Percentiles rank a stretch among this genome's conserved stretches.
Conservation (phyloP, 1,139 yeast genomes). For the Saccharomycopsis hybrid region DNA sequence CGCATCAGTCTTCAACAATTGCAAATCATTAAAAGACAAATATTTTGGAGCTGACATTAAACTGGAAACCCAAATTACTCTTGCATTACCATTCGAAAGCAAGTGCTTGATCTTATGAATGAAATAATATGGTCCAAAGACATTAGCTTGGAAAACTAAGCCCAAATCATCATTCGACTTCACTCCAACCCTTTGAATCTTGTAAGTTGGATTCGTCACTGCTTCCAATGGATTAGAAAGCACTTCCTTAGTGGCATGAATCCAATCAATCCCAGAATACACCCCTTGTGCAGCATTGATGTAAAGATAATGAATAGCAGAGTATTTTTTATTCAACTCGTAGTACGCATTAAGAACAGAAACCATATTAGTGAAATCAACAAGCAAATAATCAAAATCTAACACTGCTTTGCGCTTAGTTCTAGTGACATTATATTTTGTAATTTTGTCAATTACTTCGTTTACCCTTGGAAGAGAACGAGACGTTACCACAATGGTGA, state of each 20-base stretch:
- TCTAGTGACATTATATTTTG: constrained; percentile 39
- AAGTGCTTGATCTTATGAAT: constrained; percentile 54
- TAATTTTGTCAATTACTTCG: constrained; percentile 62
- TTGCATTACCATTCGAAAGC: constrained; percentile 48
- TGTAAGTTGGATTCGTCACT: constrained; percentile 79
- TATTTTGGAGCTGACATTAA: constrained; percentile 68
- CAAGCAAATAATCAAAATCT: constrained; percentile 79
- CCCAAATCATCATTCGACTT: constrained; percentile 73
- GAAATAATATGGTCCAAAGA: constrained; percentile 87
- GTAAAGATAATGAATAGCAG: constrained; percentile 66
- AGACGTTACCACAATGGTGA: constrained; percentile 82
- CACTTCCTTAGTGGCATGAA: constrained; percentile 63
- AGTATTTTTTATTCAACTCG: constrained; percentile 59
- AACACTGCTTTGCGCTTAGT: constrained; percentile 44
- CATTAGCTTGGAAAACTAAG: constrained; percentile 87
- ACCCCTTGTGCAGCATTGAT: constrained; percentile 89
- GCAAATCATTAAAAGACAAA: constrained; percentile 67
- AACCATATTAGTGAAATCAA: constrained; percentile 89
- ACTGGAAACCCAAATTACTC: constrained; percentile 80
- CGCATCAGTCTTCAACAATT: constrained; percentile 53
- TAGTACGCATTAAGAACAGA: constrained; percentile 70
- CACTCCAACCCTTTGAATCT: constrained; percentile 71
- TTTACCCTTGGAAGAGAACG: constrained; percentile 80
- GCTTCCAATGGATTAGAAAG: constrained; percentile 62
- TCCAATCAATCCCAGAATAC: constrained; percentile 81